Percentiles rank a stretch among this genome's conserved stretches.
phyloP scores from a whole-genome alignment of 805 yeast species.

The Candida maltosa region DNA sequence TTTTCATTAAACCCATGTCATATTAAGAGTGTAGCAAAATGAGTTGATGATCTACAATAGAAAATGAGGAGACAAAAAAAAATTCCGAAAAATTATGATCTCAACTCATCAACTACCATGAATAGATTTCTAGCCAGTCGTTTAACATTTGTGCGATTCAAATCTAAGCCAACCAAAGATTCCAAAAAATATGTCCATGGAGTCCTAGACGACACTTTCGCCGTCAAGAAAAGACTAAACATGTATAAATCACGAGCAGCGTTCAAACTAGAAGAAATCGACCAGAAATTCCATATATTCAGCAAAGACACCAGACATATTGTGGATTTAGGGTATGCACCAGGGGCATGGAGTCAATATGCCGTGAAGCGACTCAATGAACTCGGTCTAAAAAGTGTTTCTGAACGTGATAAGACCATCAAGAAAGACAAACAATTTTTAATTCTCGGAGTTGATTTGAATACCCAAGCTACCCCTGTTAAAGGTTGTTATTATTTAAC shows the following conservation, averaged over 20 bases:
- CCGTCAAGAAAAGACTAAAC: constrained; percentile 15
- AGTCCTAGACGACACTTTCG: constrained; percentile 3
- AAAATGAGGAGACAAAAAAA: no score
- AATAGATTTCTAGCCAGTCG: no score
- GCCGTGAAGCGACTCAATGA: constrained; percentile 46
- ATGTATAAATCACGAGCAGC: constrained; percentile 86
- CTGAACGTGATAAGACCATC: no score
- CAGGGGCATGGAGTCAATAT: constrained; percentile 94
- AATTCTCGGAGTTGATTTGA: constrained; percentile 69
- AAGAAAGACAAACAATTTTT: constrained; percentile 36
- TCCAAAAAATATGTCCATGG: constrained; percentile 4
- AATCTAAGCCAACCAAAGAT: constrained; percentile 4
- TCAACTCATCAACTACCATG: no score
- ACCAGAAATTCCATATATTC: constrained; percentile 61
- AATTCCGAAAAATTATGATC: no score
- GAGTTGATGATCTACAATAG: no score
- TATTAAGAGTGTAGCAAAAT: no score
- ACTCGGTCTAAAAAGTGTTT: constrained; percentile 27
- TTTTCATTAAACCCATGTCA: no score
- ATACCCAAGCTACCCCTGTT: constrained; percentile 25
- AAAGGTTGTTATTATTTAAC: constrained; percentile 34
- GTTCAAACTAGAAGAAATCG: constrained; percentile 75
- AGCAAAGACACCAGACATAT: constrained; percentile 50
- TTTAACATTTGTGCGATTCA: constrained; percentile 4
- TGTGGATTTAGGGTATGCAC: constrained; percentile 88